Percentiles rank a stretch among this genome's conserved stretches.
Conservation (phyloP, 345 rosid genomes). For the Microcos paniculata region DNA sequence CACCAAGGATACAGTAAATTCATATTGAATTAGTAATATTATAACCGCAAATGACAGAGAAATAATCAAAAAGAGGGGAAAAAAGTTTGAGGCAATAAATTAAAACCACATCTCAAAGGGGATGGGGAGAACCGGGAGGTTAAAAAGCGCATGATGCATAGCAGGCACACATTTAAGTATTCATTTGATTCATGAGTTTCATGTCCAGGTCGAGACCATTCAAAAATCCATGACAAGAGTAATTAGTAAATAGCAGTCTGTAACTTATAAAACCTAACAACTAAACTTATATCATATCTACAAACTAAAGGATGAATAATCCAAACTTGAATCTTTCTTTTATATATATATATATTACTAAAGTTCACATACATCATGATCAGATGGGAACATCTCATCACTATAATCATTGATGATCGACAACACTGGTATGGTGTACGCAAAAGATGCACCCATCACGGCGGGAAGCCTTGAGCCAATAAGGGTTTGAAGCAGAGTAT, state of each 20-base stretch:
- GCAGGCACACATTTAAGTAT: background rate
- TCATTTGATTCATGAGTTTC: background rate
- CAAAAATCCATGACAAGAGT: background rate
- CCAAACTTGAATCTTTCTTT: background rate
- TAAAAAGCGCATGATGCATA: background rate
- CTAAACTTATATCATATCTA: background rate
- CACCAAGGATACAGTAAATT: background rate
- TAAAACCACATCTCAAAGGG: background rate
- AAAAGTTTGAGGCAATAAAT: background rate
- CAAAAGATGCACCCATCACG: slow-evolving; percentile 89
- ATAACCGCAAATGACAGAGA: background rate
- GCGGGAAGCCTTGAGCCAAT: slow-evolving; percentile 91
- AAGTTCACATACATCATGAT: slow-evolving; percentile 54
- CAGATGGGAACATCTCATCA: slow-evolving; percentile 44
- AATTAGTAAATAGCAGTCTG: background rate
- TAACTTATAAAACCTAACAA: background rate
- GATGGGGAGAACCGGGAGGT: background rate
- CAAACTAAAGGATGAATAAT: background rate
- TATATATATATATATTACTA: background rate
- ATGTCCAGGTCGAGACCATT: background rate
- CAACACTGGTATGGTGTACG: slow-evolving; percentile 67
- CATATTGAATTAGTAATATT: background rate
- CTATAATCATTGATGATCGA: slow-evolving; percentile 74
- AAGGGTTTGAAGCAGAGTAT: slow-evolving; percentile 85
- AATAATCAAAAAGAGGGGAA: slow-evolving; percentile 4